Evolutionary conservation across 2,329 filamentous ascomycete genomes (phyloP).

Genomic region (Lecanosticta acicola): DNA sequence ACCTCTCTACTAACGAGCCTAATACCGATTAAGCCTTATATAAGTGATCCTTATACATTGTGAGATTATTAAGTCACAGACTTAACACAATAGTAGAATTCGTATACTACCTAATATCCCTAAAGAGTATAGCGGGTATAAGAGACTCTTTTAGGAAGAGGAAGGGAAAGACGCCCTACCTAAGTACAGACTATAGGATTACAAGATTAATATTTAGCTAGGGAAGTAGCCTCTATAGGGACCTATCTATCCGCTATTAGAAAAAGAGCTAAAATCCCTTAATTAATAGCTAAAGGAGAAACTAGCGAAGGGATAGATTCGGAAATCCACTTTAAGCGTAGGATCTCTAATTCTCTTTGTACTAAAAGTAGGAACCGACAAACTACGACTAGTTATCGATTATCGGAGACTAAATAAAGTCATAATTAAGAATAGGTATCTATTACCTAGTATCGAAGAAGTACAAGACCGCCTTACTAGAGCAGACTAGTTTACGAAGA

Average conservation of each 20-base stretch:
- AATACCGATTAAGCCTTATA: too few relatives aligned
- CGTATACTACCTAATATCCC: slow-evolving; percentile 1
- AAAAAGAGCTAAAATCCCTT: slow-evolving; percentile 5
- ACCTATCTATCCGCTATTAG: slow-evolving; percentile 4
- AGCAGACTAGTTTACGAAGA: slow-evolving; percentile 17
- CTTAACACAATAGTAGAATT: background rate
- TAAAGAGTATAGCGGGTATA: slow-evolving; percentile 11
- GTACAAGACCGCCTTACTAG: slow-evolving; percentile 14
- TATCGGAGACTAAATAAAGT: slow-evolving; percentile 24
- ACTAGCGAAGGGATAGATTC: slow-evolving; percentile 4
- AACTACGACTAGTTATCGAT: slow-evolving; percentile 18
- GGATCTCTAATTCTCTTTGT: slow-evolving; percentile 18
- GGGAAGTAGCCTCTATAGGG: slow-evolving; percentile 9
- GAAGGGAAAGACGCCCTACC: slow-evolving; percentile 5
- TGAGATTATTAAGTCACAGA: too few relatives aligned
- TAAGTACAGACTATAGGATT: slow-evolving; percentile 8
- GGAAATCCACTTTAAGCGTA: slow-evolving; percentile 5
- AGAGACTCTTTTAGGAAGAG: slow-evolving; percentile 11
- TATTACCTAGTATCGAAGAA: slow-evolving; percentile 21
- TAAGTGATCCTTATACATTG: too few relatives aligned
- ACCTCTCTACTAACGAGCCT: too few relatives aligned
- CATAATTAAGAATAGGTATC: slow-evolving; percentile 26
- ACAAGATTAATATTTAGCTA: slow-evolving; percentile 9
- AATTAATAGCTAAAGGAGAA: slow-evolving; percentile 5
- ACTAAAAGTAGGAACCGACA: slow-evolving; percentile 17